These are phyloP conservation scores for Thinopyrum elongatum DNA, from an alignment of 176 grass and related monocot genomes.

Conservation along the genomic window DNA sequence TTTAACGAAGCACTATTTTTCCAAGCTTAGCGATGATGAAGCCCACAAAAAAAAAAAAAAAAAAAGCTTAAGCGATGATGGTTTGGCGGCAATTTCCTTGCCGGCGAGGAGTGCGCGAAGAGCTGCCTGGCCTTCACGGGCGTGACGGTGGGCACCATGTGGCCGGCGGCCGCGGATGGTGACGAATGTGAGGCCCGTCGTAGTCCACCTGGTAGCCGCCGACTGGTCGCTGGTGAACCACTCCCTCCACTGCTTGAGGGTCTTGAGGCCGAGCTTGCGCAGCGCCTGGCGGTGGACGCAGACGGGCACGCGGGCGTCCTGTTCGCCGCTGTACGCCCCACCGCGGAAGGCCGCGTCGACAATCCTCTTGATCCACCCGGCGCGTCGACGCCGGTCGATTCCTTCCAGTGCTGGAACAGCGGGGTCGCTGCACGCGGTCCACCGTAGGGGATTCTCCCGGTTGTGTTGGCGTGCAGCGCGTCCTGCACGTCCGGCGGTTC, in stretches of 20 bases:
- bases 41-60: too few relatives aligned
- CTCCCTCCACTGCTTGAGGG: slow-evolving; percentile 48
- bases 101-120: slow-evolving; percentile 49
- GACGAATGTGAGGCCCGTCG: slow-evolving; percentile 75
- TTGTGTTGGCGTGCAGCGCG: slow-evolving; percentile 80
- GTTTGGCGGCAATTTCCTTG: slow-evolving; percentile 42
- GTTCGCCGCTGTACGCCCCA: slow-evolving; percentile 69
- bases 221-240: slow-evolving; percentile 82
- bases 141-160: slow-evolving; percentile 68
- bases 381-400: slow-evolving; percentile 28
- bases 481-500: slow-evolving; percentile 79
- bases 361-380: slow-evolving; percentile 47
- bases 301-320: slow-evolving; percentile 59
- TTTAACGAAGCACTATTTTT: not conserved
- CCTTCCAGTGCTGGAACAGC: slow-evolving; percentile 45
- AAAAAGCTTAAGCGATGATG: not conserved
- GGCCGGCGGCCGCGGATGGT: slow-evolving; percentile 80
- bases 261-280: slow-evolving; percentile 48
- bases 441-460: slow-evolving; percentile 55
- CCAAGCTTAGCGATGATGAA: too few relatives aligned
- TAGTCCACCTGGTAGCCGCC: slow-evolving; percentile 73
- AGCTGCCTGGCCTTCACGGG: slow-evolving; percentile 60
- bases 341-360: slow-evolving; percentile 33
- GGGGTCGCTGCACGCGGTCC: slow-evolving; percentile 71
- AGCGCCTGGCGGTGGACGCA: slow-evolving; percentile 67